Percentiles rank a stretch among this genome's conserved stretches.
phyloP scores from a whole-genome alignment of 2,329 filamentous ascomycete species.

The Aspergillus tanneri region DNA sequence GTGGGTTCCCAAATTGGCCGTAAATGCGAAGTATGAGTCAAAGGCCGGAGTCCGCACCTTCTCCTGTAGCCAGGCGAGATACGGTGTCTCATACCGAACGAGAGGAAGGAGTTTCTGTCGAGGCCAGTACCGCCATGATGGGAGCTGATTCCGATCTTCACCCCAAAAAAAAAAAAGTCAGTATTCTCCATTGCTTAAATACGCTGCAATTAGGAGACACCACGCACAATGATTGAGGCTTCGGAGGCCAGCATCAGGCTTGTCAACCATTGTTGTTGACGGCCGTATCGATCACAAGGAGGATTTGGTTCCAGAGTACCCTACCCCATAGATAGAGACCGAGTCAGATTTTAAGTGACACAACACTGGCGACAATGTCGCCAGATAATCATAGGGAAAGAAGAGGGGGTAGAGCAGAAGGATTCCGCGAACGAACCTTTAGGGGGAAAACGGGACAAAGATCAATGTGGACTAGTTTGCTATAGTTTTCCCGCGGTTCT shows the following conservation, averaged over 20 bases:
- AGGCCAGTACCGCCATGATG: conserved; percentile 81
- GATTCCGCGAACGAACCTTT: background rate
- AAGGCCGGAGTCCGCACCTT: conserved; percentile 76
- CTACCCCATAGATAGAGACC: conserved; percentile 25
- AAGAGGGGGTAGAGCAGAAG: background rate
- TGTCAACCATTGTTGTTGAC: conserved; percentile 37
- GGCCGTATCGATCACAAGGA: conserved; percentile 20
- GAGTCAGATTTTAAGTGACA: background rate
- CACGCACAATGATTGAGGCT: conserved; percentile 71
- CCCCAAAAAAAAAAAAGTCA: conserved; percentile 13
- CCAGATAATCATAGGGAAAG: background rate
- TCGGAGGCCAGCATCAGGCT: conserved; percentile 67
- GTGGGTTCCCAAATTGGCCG: conserved; percentile 93
- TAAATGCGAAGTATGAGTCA: conserved; percentile 95
- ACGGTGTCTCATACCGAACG: conserved; percentile 91
- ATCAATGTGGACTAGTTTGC: background rate
- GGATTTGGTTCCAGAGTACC: conserved; percentile 14
- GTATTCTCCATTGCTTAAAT: conserved; percentile 15
- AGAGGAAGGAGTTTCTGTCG: conserved; percentile 81
- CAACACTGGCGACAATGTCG: background rate
- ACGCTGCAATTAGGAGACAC: conserved; percentile 10
- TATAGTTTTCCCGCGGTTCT: background rate
- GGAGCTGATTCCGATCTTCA: conserved; percentile 83
- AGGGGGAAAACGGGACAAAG: background rate
- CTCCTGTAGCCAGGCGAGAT: conserved; percentile 82